Conservation (phyloP, 73 alveolate species). For the Uronychia setigera region DNA sequence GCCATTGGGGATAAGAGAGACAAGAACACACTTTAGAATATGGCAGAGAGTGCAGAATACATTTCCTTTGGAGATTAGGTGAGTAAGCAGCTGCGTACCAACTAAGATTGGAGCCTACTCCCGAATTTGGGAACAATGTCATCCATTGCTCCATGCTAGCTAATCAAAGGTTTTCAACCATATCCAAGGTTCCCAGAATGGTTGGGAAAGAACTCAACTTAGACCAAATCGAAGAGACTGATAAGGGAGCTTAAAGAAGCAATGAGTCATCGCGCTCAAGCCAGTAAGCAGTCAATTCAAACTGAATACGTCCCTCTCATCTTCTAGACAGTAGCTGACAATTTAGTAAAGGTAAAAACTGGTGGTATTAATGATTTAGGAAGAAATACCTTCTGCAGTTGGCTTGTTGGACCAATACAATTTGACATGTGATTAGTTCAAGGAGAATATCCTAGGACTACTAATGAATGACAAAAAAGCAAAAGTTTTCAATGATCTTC, state of each 20-base stretch:
- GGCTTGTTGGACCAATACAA: constrained; percentile 65
- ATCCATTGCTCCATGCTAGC: constrained; percentile 75
- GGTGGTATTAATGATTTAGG: constrained; percentile 10
- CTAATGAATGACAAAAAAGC: constrained; percentile 16
- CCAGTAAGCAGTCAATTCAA: constrained; percentile 51
- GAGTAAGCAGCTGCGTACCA: constrained; percentile 63
- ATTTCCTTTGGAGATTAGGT: constrained; percentile 93
- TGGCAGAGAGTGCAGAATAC: constrained; percentile 86
- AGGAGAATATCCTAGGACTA: constrained; percentile 78
- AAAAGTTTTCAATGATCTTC: constrained; percentile 8
- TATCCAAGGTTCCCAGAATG: constrained; percentile 89
- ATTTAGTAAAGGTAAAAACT: constrained; percentile 11
- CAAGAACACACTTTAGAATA: constrained; percentile 53
- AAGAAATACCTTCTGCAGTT: constrained; percentile 58
- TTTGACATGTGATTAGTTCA: constrained; percentile 70
- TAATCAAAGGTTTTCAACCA: constrained; percentile 68
- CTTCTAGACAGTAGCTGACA: constrained; percentile 38
- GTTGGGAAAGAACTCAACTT: constrained; percentile 80
- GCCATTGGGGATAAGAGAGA: constrained; percentile 34
- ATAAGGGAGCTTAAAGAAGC: constrained; percentile 76
- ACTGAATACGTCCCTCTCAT: constrained; percentile 72
- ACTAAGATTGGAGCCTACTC: constrained; percentile 91
- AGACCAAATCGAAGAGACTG: constrained; percentile 77
- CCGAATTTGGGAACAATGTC: constrained; percentile 88
- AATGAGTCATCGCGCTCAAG: constrained; percentile 44